A percentile compares a stretch with the other conserved stretches of the same genome.
These are phyloP conservation scores for Hyaloscypha variabilis DNA, from an alignment of 495 filamentous ascomycete genomes.

Conservation along the genomic window DNA sequence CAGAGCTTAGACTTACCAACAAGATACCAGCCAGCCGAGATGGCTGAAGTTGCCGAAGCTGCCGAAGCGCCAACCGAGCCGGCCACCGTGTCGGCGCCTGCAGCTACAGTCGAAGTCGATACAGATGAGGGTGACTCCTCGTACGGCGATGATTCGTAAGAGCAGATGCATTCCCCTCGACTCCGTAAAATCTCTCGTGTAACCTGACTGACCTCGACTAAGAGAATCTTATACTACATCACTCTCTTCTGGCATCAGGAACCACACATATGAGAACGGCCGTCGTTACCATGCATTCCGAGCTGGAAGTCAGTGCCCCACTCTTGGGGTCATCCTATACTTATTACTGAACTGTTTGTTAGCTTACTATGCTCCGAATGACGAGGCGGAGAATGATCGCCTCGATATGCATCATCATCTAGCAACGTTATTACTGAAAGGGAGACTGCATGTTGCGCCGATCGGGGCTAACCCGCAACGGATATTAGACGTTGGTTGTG, in stretches of 20 bases:
- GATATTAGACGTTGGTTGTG: slow-evolving; percentile 25
- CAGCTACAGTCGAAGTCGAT: neutral
- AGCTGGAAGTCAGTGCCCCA: slow-evolving; percentile 4
- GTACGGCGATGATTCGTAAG: neutral
- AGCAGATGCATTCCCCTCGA: neutral
- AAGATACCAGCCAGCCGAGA: too few species aligned
- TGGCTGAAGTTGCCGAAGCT: too few species aligned
- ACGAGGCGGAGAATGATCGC: slow-evolving; percentile 13
- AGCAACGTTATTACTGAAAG: slow-evolving; percentile 1
- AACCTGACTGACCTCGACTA: neutral
- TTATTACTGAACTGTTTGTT: neutral
- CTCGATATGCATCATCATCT: slow-evolving; percentile 16
- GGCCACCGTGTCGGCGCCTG: too few species aligned
- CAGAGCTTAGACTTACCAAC: too few species aligned
- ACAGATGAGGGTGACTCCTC: neutral
- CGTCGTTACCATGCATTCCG: slow-evolving; percentile 52
- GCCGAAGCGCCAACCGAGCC: too few species aligned
- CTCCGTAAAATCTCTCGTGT: neutral
- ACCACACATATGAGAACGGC: slow-evolving; percentile 50
- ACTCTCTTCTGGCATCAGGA: slow-evolving; percentile 43
- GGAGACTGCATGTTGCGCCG: slow-evolving; percentile 16
- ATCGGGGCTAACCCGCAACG: slow-evolving; percentile 40
- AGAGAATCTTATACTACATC: slow-evolving; percentile 34
- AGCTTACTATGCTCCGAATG: neutral
- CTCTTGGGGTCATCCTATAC: neutral